Base-by-base conservation (phyloP, 805 yeast species). In the Gaillardinia entomophila region DNA sequence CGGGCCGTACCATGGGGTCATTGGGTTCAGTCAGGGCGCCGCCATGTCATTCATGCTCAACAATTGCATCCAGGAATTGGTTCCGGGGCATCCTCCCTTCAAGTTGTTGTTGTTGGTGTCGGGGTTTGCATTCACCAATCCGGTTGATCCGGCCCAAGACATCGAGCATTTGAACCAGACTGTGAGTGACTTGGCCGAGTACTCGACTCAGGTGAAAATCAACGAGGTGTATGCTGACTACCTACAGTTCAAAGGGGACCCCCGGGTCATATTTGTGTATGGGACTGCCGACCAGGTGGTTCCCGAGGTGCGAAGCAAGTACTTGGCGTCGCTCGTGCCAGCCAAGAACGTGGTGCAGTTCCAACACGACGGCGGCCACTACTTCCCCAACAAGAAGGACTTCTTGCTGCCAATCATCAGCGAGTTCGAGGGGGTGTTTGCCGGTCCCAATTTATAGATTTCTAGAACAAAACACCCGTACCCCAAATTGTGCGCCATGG, bases 1-100 rank as follows among this genome's bases (percentile, higher is more conserved):
- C 35, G 71, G 71, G 6, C 71, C 71, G 1, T 65, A 57, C 40
- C 60, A 61, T 30, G 71, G 70, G 0, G 47, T 66, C 15, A 43
- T 66, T 23, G 71, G 71, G 3, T 66, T 64, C 33, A 58, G 66
- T 16, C 71, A 66, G 40, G 71, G 71, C 19, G 68, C 68, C 2
- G 60, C 63, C 6, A 53, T 65, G 61, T 42, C 66, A 3, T 47
- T 60, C 3, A 44, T 57, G 4, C 31, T 59, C 6, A 47, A 55
- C 31, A 59, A 51, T 31, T 34, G 36, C 8, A 43, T 62, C 11
- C 37, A 40, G 5, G 34, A 36, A 28, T 37, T 45, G 19, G 24
- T 51, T 3, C 61, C 62, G 1, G 27, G 24, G 2, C 55, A 55
- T 28, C 54, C 52, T 4, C 43, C 42, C 16, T 50, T 63, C 33